Evolutionary conservation across 2,329 filamentous ascomycete species (phyloP), one percentile per base, ranked within the genome.

Genomic region (Diaporthe amygdali): DNA sequence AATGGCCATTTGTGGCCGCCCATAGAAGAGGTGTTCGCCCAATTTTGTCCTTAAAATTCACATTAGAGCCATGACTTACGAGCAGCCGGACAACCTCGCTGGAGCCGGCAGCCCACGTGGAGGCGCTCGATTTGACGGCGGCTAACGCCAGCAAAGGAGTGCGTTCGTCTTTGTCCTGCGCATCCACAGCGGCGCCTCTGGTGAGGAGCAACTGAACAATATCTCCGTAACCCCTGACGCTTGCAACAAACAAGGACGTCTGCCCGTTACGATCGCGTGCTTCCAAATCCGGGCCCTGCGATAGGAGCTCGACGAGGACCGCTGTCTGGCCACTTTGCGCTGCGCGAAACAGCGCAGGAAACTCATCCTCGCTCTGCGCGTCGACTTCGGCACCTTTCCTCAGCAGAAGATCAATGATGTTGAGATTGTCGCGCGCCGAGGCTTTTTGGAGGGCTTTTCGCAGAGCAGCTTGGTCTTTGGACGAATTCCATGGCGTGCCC

Each of bases 1-100:
- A 79, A 75, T 89, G 89, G 22, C 87, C 86, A 49, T 88, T 88
- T 32, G 86, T 88, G 39, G 87, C 88, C 2, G 89, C 88, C 88
- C 88, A 90, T 70, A 90, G 83, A 46, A 91, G 78, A 7, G 89
- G 85, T 30, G 86, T 88, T 12, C 88, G 83, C 12, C 85, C 85
- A 34, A 86, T 86, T 66, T 84, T 82, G 76, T 89, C 86, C 37
- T 76, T 77, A 27, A 77, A 79, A 72, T 84, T 80, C 9, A 80
- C 67, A 55, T 80, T 74, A 49, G 81, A 80, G 22, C 78, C 78
- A 39, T 78, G 72, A 14, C 74, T 74, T 8, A 79, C 74, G 14
- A 88, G 78, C 55, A 87, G 74, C 70, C 79, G 78, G 47, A 86
- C 79, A 14, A 59, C 56, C 3, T 73, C 69, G 69, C 59, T 64